Base-by-base conservation (phyloP, 2,329 filamentous ascomycete species). In the Sporothrix curviconia region DNA sequence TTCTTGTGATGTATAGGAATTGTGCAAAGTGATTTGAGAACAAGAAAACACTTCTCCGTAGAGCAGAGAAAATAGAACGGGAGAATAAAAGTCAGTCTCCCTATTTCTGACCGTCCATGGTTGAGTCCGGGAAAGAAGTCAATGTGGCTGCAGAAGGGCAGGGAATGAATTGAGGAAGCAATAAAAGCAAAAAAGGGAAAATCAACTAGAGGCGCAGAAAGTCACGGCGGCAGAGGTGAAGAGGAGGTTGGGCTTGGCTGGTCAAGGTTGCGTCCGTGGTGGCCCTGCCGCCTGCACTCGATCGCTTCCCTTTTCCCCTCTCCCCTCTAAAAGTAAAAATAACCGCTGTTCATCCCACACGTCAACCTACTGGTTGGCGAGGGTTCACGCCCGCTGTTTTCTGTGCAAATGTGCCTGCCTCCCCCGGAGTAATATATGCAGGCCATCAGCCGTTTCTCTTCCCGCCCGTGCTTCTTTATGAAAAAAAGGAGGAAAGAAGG, bases 391-490 rank as follows among this genome's bases (percentile, higher is more conserved):
- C 28, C 28, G 28, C 28, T 32, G 28, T 32, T 11, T 32, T 32
- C 28, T 11, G 28, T 11, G 5, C 28, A 40, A 37, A 44, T 32
- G 28, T 32, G 28, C 28, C 28, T 32, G n/a, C n/a, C n/a, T 24
- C 43, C 25, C 17, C 32, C 28, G 28, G 51, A 19, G 39, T 19
- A 39, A 43, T 51, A 58, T 59, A 58, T 56, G 47, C 56, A 55
- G 37, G n/a, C 39, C 37, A 17, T n/a, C 54, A 47, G 56, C 49
- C 51, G 56, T 51, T 52, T 42, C 36, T 32, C 34, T 28, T 40
- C 49, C 39, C 49, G 37, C 28, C 39, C 19, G 40, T 40, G n/a
- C 58, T 25, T 53, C 8, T 17, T 34, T 32, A 17, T 19, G 14
- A 7, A 30, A 56, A 49, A 24, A 50, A 15, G 32, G 19, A 37